These are phyloP conservation scores for Oryza rufipogon DNA, from an alignment of 176 grass and related monocot genomes.

Conservation along the genomic window DNA sequence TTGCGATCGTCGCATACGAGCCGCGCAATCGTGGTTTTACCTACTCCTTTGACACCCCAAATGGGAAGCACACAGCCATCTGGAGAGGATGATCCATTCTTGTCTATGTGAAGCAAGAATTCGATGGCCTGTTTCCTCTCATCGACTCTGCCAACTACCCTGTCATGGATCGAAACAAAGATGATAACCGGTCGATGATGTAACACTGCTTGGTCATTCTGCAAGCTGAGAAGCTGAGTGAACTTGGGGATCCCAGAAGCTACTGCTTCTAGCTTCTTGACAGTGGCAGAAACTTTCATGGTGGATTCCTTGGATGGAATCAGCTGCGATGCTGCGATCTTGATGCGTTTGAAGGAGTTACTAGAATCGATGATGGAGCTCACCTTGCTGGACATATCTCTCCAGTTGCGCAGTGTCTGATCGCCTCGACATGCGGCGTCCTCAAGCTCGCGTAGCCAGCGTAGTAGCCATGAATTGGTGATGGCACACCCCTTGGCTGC, in stretches of 20 bases:
- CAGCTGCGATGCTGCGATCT: neutral
- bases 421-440: neutral
- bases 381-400: neutral
- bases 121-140: neutral
- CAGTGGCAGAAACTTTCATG: neutral
- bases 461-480: neutral
- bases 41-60: slow-evolving; percentile 10
- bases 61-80: neutral
- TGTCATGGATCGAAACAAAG: neutral
- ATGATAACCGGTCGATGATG: neutral
- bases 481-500: neutral
- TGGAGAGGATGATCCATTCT: neutral
- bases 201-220: neutral
- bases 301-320: neutral
- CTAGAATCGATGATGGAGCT: neutral
- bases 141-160: neutral
- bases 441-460: slow-evolving; percentile 1
- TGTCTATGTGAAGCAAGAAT: neutral
- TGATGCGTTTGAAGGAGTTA: slow-evolving; percentile 3
- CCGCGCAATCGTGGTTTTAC: neutral
- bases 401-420: neutral
- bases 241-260: neutral
- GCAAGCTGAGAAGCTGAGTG: neutral
- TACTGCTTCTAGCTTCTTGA: neutral
- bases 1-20: neutral